These are phyloP conservation scores for Cutaneotrichosporon dermatis DNA, from an alignment of 1,284 basidiomycete genomes.

Conservation along the genomic window DNA sequence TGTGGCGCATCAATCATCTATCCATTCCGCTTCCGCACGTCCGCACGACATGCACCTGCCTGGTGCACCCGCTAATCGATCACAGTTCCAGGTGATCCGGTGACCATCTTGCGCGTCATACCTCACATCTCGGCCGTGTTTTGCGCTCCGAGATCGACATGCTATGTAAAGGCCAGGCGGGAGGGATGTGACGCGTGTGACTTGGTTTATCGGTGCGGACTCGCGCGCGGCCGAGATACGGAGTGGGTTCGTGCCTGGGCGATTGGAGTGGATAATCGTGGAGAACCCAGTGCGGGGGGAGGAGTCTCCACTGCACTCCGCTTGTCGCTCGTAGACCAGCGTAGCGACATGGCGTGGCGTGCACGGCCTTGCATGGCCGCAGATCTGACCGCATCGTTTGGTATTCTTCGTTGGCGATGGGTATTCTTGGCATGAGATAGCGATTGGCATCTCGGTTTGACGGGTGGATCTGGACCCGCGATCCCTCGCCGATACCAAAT, in stretches of 20 bases:
- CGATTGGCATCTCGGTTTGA: not conserved
- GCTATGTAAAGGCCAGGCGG: not conserved
- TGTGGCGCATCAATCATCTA: too few relatives aligned
- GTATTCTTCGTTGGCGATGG: not conserved
- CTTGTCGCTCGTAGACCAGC: too few relatives aligned
- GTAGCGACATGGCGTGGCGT: too few relatives aligned
- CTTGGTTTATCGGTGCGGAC: not conserved
- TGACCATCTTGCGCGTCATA: too few relatives aligned
- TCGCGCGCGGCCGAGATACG: not conserved
- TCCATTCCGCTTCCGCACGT: too few relatives aligned
- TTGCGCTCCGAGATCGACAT: not conserved
- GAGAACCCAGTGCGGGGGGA: not conserved
- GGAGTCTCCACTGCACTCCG: not conserved
- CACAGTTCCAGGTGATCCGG: too few relatives aligned
- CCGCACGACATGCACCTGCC: too few relatives aligned
- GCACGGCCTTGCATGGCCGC: not conserved
- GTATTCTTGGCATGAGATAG: not conserved
- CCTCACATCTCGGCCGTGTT: too few relatives aligned
- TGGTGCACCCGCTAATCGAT: too few relatives aligned
- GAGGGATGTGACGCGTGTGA: not conserved
- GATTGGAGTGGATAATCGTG: not conserved
- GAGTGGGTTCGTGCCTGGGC: not conserved
- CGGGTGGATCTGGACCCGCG: too few relatives aligned
- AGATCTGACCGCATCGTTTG: not conserved
- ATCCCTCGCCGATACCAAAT: too few relatives aligned